Evolutionary conservation across 768 basidiomycete species (phyloP).

Genomic region (Suillus occidentalis): DNA sequence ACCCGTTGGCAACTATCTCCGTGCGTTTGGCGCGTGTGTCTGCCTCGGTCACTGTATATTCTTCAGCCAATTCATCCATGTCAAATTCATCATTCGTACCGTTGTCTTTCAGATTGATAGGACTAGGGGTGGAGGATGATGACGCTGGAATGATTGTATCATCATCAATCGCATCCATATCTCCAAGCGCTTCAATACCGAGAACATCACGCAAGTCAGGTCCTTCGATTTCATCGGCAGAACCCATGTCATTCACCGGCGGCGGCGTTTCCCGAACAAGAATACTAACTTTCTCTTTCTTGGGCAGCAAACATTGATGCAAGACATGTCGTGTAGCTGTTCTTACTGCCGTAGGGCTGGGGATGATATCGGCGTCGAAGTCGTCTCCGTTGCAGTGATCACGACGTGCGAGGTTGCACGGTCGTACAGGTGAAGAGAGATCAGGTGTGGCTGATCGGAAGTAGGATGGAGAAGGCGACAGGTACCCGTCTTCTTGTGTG

Average conservation of each 20-base stretch:
- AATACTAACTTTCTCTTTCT: constrained; percentile 12
- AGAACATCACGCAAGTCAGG: constrained; percentile 49
- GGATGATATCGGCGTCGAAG: constrained; percentile 50
- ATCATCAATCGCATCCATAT: constrained; percentile 40
- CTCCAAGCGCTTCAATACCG: constrained; percentile 43
- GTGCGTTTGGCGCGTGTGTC: constrained; percentile 31
- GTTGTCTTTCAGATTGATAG: constrained; percentile 33
- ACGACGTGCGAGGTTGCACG: constrained; percentile 19
- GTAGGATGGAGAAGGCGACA: constrained; percentile 65
- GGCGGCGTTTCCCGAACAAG: constrained; percentile 34
- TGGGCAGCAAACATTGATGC: constrained; percentile 5
- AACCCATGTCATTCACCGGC: constrained; percentile 8
- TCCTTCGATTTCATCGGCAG: constrained; percentile 22
- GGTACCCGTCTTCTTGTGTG: constrained; percentile 79
- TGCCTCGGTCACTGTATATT: constrained; percentile 23
- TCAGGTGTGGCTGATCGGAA: constrained; percentile 52
- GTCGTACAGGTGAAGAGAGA: constrained; percentile 61
- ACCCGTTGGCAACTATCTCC: constrained; percentile 44
- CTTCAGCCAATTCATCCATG: constrained; percentile 23
- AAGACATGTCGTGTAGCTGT: constrained; percentile 16
- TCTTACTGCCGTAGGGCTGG: constrained; percentile 31
- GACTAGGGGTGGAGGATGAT: constrained; percentile 35
- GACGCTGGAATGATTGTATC: constrained; percentile 27
- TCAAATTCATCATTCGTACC: constrained; percentile 13
- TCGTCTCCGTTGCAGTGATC: constrained; percentile 31